Evolutionary conservation across 257 asterid genomes (phyloP).

Genomic region (Solanum habrochaites): DNA sequence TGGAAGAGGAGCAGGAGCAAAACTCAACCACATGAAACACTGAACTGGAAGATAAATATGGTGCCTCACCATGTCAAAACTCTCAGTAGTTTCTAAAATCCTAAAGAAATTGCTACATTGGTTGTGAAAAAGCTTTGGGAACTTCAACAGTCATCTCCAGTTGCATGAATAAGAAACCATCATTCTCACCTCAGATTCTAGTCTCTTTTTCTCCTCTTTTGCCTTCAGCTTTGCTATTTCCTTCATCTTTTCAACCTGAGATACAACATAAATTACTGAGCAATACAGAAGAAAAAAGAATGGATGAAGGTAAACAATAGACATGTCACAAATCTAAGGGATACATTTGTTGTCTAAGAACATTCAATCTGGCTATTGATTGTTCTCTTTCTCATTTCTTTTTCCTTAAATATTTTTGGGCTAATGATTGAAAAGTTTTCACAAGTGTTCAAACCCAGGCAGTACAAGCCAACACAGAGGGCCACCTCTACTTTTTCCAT

Average conservation of each 20-base stretch:
- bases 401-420: not conserved
- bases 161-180: not conserved
- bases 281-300: not conserved
- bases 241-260: constrained; percentile 84
- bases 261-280: constrained; percentile 3
- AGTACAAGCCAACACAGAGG: not conserved
- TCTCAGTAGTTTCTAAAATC: not conserved
- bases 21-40: not conserved
- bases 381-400: not conserved
- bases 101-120: not conserved
- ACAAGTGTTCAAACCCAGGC: not conserved
- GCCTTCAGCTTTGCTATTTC: constrained; percentile 79
- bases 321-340: not conserved
- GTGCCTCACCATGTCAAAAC: not conserved
- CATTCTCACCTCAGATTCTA: constrained; percentile 70
- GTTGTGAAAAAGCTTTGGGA: not conserved
- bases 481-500: not conserved
- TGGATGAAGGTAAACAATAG: not conserved
- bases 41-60: not conserved
- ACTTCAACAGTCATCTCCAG: not conserved
- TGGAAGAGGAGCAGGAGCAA: not conserved
- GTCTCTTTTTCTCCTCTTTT: constrained; percentile 62
- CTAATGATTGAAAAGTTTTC: not conserved
- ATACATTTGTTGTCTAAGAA: not conserved
- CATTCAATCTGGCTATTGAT: not conserved